A percentile compares a stretch with the other conserved stretches of the same genome.
phyloP scores from a whole-genome alignment of 164 flowering plant species.

The Sedum album region DNA sequence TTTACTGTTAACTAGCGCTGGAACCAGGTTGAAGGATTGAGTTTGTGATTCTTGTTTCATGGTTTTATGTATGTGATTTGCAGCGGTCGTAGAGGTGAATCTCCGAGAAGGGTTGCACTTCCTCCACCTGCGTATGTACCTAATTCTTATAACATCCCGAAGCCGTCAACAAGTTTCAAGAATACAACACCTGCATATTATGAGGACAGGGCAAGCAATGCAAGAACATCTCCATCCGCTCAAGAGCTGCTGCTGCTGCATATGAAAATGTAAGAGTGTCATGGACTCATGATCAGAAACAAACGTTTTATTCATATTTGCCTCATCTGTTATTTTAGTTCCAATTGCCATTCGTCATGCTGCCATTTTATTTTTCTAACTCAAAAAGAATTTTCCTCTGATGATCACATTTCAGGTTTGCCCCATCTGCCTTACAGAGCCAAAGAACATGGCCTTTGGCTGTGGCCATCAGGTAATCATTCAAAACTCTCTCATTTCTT shows the following conservation, averaged over 20 bases:
- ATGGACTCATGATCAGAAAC: too few species aligned
- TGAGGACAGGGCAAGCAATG: neutral
- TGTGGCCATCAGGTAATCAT: conserved; percentile 96
- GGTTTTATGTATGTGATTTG: conserved; percentile 7
- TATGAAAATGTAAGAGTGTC: conserved; percentile 34
- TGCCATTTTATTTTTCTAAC: too few species aligned
- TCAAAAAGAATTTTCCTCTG: too few species aligned
- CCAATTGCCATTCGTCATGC: too few species aligned
- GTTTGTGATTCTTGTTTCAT: neutral
- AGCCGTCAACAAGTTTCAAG: conserved; percentile 27
- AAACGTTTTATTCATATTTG: conserved; percentile 31
- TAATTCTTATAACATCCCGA: conserved; percentile 23
- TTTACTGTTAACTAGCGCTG: too few species aligned
- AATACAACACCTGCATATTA: conserved; percentile 32
- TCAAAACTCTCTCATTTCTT: too few species aligned
- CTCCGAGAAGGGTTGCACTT: conserved; percentile 54
- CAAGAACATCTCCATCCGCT: conserved; percentile 45
- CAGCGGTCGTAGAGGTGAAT: conserved; percentile 37
- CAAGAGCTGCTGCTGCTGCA: conserved; percentile 28
- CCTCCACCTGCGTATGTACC: conserved; percentile 58
- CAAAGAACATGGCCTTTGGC: conserved; percentile 83
- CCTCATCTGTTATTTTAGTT: too few species aligned
- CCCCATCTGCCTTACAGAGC: conserved; percentile 51
- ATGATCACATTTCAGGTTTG: too few species aligned
- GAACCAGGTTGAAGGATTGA: neutral